Conservation (phyloP, 1,284 basidiomycete species). For the Tetrapyrgos nigripes region DNA sequence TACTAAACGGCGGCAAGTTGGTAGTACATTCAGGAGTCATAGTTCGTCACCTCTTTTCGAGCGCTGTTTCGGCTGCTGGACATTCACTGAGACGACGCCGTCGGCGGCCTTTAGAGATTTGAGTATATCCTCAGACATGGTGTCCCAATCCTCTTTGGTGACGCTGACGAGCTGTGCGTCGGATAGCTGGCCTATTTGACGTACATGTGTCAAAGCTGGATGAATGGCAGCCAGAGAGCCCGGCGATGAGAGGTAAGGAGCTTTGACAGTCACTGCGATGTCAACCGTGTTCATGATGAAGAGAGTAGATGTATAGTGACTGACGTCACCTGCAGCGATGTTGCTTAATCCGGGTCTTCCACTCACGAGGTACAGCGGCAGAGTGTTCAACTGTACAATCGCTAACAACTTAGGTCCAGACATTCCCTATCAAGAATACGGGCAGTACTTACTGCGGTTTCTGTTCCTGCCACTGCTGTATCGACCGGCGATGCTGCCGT, state of each 20-base stretch:
- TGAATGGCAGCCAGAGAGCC: constrained; percentile 36
- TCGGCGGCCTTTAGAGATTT: constrained; percentile 24
- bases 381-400: too few relatives aligned
- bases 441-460: background rate
- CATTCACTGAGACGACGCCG: constrained; percentile 36
- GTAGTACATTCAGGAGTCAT: too few relatives aligned
- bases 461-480: background rate
- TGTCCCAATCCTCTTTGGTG: constrained; percentile 43
- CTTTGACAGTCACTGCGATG: constrained; percentile 43
- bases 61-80: constrained; percentile 37
- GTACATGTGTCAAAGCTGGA: constrained; percentile 42
- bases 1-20: background rate
- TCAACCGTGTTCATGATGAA: background rate
- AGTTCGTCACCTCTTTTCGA: constrained; percentile 40
- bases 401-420: too few relatives aligned
- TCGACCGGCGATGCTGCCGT: constrained; percentile 62
- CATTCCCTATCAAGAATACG: background rate
- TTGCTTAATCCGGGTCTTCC: background rate
- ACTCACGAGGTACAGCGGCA: too few relatives aligned
- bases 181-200: constrained; percentile 45
- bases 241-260: constrained; percentile 34
- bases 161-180: constrained; percentile 50
- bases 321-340: background rate
- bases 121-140: constrained; percentile 31
- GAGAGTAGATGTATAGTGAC: too few relatives aligned